Base-by-base conservation (phyloP, 2,329 filamentous ascomycete genomes). In the Metarhizium album region DNA sequence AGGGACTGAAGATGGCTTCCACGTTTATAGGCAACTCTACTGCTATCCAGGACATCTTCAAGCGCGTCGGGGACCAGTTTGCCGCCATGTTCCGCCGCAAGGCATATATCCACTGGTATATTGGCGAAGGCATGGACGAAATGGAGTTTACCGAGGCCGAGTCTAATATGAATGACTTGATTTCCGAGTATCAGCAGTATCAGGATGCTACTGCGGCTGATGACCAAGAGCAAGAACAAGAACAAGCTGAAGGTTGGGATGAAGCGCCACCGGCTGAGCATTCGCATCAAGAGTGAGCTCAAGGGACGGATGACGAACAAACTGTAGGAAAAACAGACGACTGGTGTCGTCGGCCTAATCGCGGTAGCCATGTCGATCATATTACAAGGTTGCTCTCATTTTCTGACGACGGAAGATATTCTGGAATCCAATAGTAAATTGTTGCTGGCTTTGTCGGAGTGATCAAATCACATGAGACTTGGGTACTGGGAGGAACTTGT, bases 41-140 rank as follows among this genome's bases (percentile, higher is more conserved):
- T 63, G 93, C 91, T 61, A 97, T 98, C 75, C 93, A 98, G 80
- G 93, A 98, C 79, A 87, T 98, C 65, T 97, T 98, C 87, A 97
- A 97, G 88, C 91, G 93, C 82, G 80, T 97, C 63, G 93, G 91
- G 70, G 91, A 97, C 74, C 93, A 97, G 78, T 98, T 98, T 84
- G 89, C 86, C 76, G 91, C 90, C 71, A 97, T 98, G 93, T 97
- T 97, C 86, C 83, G 91, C 77, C 89, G 91, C 76, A 98, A 97
- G 87, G 93, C 93, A 83, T 98, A 97, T 89, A 87, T 98, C 83
- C 93, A 97, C 82, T 98, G 93, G 93, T 98, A 97, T 79, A 98
- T 93, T 82, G 90, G 90, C 70, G 93, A 98, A 83, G 93, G 93
- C 79, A 97, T 98, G 93, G 93, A 98, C 76, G 93, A 97, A 86